phyloP scores from a whole-genome alignment of 2,329 filamentous ascomycete genomes.

The Pseudocercospora cruenta region DNA sequence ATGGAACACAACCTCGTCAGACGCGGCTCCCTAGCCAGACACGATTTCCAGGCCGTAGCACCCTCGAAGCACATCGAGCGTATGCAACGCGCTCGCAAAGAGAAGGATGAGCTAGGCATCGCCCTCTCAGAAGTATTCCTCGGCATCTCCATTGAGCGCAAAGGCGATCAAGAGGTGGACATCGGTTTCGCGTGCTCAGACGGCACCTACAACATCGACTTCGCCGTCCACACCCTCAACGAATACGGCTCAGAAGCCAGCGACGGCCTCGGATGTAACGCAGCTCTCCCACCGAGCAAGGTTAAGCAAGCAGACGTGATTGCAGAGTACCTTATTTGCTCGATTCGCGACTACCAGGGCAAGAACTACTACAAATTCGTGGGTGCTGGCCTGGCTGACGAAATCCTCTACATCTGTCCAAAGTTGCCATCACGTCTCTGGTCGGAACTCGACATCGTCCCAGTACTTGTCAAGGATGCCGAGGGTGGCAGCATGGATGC shows the following conservation, averaged over 20 bases:
- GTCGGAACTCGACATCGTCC: slow-evolving; percentile 75
- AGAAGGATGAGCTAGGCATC: slow-evolving; percentile 27
- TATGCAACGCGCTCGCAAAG: slow-evolving; percentile 17
- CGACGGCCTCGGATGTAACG: slow-evolving; percentile 8
- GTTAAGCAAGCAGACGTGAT: slow-evolving; percentile 17
- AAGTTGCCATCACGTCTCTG: slow-evolving; percentile 71
- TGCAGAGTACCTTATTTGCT: slow-evolving; percentile 60
- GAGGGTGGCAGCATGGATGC: slow-evolving; percentile 75
- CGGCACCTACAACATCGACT: slow-evolving; percentile 74
- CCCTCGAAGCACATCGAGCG: slow-evolving; percentile 27
- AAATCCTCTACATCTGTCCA: slow-evolving; percentile 64
- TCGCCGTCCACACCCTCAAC: slow-evolving; percentile 63
- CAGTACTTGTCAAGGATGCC: slow-evolving; percentile 64
- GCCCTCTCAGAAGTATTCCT: slow-evolving; percentile 53
- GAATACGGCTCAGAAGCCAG: slow-evolving; percentile 14
- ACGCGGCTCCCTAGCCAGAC: neutral
- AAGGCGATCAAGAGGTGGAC: slow-evolving; percentile 51
- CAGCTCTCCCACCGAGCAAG: slow-evolving; percentile 14
- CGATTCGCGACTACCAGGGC: slow-evolving; percentile 63
- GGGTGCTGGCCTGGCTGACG: slow-evolving; percentile 69
- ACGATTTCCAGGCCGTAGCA: slow-evolving; percentile 23
- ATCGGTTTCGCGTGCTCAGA: slow-evolving; percentile 74
- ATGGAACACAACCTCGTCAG: neutral
- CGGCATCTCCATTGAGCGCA: slow-evolving; percentile 62
- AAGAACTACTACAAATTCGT: slow-evolving; percentile 74